phyloP scores from a whole-genome alignment of 2,329 filamentous ascomycete genomes.

The Emmonsia crescens region DNA sequence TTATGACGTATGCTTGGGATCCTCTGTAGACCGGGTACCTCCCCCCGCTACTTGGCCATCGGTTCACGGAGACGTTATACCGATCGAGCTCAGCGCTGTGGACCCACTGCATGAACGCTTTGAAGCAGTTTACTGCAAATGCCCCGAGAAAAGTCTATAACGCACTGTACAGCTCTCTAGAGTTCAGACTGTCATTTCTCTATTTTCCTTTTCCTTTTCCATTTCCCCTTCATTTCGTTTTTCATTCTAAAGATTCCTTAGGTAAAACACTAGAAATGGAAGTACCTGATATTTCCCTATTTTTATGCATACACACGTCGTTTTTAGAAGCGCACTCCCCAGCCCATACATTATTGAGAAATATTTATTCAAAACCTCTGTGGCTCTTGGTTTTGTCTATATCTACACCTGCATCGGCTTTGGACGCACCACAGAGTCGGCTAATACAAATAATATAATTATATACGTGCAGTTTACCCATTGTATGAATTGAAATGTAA shows the following conservation, averaged over 20 bases:
- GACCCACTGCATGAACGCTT: neutral
- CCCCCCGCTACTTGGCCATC: neutral
- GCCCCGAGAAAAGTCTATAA: neutral
- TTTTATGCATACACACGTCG: no score
- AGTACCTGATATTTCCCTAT: no score
- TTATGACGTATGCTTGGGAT: neutral
- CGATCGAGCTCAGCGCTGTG: neutral
- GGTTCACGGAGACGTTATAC: neutral
- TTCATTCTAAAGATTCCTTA: neutral
- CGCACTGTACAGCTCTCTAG: neutral
- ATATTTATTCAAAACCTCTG: no score
- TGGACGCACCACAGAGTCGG: no score
- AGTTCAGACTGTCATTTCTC: neutral
- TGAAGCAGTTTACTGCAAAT: neutral
- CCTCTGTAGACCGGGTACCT: neutral
- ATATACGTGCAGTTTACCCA: no score
- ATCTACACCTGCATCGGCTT: no score
- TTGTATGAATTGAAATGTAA: no score
- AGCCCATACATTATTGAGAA: no score
- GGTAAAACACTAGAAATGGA: no score
- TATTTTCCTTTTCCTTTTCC: neutral
- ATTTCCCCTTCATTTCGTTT: neutral
- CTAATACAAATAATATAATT: no score
- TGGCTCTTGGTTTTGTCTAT: no score
- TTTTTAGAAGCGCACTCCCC: no score